Percentiles rank a stretch among this genome's conserved stretches.
These are phyloP conservation scores for Microsporum audouinii DNA, from an alignment of 2,329 filamentous ascomycete species.

Conservation along the genomic window DNA sequence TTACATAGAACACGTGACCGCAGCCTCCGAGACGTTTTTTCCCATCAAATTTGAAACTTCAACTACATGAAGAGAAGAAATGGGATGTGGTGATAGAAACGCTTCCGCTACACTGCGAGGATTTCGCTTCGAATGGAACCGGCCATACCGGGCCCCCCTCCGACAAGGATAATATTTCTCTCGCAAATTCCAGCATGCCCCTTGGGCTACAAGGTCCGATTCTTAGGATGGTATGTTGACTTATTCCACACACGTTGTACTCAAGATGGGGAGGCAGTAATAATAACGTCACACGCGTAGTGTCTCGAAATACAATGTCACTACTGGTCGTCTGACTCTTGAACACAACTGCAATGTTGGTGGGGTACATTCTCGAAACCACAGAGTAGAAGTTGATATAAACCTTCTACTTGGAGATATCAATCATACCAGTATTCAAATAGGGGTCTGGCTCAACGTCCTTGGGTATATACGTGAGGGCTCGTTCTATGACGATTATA, in stretches of 20 bases:
- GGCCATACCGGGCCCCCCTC: slow-evolving; percentile 42
- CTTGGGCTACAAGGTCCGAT: slow-evolving; percentile 70
- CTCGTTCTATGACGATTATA: neutral
- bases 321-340: slow-evolving; percentile 52
- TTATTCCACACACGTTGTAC: neutral
- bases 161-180: slow-evolving; percentile 53
- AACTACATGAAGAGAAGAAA: neutral
- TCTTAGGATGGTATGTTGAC: slow-evolving; percentile 70
- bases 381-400: slow-evolving; percentile 54
- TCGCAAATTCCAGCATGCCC: slow-evolving; percentile 44
- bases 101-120: no score
- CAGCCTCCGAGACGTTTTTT: no score
- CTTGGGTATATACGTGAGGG: slow-evolving; percentile 59
- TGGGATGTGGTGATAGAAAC: neutral
- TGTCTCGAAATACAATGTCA: slow-evolving; percentile 47
- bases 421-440: slow-evolving; percentile 49
- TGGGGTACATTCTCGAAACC: slow-evolving; percentile 13
- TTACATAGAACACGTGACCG: no score
- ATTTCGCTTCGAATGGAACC: slow-evolving; percentile 22
- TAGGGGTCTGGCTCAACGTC: slow-evolving; percentile 82
- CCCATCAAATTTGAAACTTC: neutral
- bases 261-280: neutral
- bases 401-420: slow-evolving; percentile 57
- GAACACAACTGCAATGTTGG: slow-evolving; percentile 50
- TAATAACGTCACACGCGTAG: slow-evolving; percentile 28